phyloP scores from a whole-genome alignment of 345 rosid genomes.

The Lepidium sativum region DNA sequence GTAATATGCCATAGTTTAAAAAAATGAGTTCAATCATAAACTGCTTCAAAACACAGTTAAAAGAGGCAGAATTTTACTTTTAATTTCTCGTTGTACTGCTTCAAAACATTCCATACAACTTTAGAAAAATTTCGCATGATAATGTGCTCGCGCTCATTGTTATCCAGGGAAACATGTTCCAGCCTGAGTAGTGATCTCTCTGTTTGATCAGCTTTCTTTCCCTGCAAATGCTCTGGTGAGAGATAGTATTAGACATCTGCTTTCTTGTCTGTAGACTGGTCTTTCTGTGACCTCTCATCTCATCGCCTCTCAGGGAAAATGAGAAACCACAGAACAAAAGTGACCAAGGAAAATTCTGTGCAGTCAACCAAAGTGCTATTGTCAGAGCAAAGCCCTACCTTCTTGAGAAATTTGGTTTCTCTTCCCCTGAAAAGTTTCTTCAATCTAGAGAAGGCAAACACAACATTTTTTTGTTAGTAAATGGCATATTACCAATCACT shows the following conservation, averaged over 20 bases:
- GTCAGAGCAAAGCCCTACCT: slow-evolving; percentile 24
- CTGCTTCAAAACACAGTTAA: background rate
- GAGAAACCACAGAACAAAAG: background rate
- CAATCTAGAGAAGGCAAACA: slow-evolving; percentile 32
- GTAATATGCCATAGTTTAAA: background rate
- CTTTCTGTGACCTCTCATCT: background rate
- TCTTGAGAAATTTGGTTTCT: slow-evolving; percentile 23
- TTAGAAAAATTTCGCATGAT: slow-evolving; percentile 61
- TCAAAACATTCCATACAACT: slow-evolving; percentile 71
- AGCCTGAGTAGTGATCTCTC: slow-evolving; percentile 6
- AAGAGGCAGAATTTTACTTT: slow-evolving; percentile 34
- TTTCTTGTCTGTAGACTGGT: background rate
- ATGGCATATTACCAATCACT: background rate
- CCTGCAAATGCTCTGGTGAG: slow-evolving; percentile 22
- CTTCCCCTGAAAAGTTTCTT: slow-evolving; percentile 20
- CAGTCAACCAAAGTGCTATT: background rate
- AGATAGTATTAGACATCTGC: slow-evolving; percentile 3
- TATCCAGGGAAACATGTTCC: slow-evolving; percentile 20
- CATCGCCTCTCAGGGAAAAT: background rate
- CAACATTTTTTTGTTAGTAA: background rate
- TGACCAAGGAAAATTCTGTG: background rate
- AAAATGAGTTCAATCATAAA: background rate
- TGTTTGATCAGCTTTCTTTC: slow-evolving; percentile 12
- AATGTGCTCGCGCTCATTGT: slow-evolving; percentile 38
- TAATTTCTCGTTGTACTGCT: slow-evolving; percentile 61